Evolutionary conservation across 2,329 filamentous ascomycete species (phyloP).

Genomic region (Penicillium rolfsii): DNA sequence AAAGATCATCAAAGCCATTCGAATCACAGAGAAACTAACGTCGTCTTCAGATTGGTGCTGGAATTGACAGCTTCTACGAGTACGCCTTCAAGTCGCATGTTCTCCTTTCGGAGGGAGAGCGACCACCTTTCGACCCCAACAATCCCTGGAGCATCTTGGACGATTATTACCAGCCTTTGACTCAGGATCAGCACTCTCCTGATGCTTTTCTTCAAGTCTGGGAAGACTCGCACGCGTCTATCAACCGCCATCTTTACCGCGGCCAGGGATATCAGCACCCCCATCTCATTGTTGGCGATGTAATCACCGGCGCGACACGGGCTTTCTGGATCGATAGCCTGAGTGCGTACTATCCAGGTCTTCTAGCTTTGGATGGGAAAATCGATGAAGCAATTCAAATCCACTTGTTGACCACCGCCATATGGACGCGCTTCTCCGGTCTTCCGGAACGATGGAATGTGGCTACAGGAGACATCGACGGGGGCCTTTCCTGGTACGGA

Average conservation of each 20-base stretch:
- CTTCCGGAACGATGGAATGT: slow-evolving; percentile 94
- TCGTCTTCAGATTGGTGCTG: slow-evolving; percentile 72
- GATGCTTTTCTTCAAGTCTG: slow-evolving; percentile 80
- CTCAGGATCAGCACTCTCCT: slow-evolving; percentile 68
- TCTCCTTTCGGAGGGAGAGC: slow-evolving; percentile 74
- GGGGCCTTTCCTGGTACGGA: slow-evolving; percentile 90
- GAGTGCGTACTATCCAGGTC: slow-evolving; percentile 90
- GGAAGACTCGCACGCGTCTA: slow-evolving; percentile 82
- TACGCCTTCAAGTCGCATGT: slow-evolving; percentile 96
- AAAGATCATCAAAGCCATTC: neutral
- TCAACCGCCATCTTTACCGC: slow-evolving; percentile 89
- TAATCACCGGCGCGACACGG: slow-evolving; percentile 82
- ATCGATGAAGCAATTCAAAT: slow-evolving; percentile 88
- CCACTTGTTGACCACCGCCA: slow-evolving; percentile 84
- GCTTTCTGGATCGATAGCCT: slow-evolving; percentile 96
- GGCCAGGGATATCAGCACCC: slow-evolving; percentile 75
- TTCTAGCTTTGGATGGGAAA: slow-evolving; percentile 83
- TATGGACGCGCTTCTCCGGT: slow-evolving; percentile 94
- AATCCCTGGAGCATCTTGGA: slow-evolving; percentile 57
- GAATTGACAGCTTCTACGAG: slow-evolving; percentile 97
- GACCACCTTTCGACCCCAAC: slow-evolving; percentile 39
- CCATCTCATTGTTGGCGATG: slow-evolving; percentile 89
- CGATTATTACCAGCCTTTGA: slow-evolving; percentile 67
- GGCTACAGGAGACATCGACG: slow-evolving; percentile 78
- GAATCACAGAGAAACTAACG: slow-evolving; percentile 13